A percentile compares a stretch with the other conserved stretches of the same genome.
Conservation (phyloP, 106 monocot genomes). For the Acorus calamus region DNA sequence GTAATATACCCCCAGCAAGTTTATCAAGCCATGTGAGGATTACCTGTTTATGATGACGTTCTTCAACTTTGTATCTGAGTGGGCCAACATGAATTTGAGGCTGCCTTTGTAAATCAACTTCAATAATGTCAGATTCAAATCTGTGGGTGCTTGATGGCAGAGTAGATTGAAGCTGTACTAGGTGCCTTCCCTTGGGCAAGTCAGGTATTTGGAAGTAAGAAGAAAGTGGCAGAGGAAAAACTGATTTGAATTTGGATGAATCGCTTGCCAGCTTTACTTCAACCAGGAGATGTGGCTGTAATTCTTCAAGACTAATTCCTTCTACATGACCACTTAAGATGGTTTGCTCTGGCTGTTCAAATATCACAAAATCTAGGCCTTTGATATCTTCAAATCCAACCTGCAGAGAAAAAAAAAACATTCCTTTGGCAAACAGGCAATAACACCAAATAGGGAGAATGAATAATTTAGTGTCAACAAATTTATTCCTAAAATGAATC, state of each 20-base stretch:
- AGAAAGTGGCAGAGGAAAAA: conserved; percentile 68
- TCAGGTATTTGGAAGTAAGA: conserved; percentile 68
- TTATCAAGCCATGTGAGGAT: no score
- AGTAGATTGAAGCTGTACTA: conserved; percentile 59
- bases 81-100: conserved; percentile 80
- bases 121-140: conserved; percentile 74
- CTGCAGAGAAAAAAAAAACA: conserved; percentile 18
- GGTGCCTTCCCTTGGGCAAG: conserved; percentile 62
- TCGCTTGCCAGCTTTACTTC: conserved; percentile 66
- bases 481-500: no score
- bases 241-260: conserved; percentile 48
- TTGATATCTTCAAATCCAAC: conserved; percentile 64
- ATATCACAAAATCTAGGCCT: conserved; percentile 77
- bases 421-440: not conserved
- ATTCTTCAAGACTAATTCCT: conserved; percentile 47
- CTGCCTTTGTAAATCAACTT: conserved; percentile 65
- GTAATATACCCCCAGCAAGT: not conserved
- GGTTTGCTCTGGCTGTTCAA: conserved; percentile 74
- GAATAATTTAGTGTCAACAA: no score
- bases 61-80: conserved; percentile 51
- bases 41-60: conserved; percentile 78
- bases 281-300: conserved; percentile 68
- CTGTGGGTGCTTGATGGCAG: conserved; percentile 36
- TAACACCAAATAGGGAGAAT: no score
- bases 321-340: conserved; percentile 83